A percentile compares a stretch with the other conserved stretches of the same genome.
Evolutionary conservation across 208 protist genomes (phyloP).

Genomic region (Acanthamoeba sp.): DNA sequence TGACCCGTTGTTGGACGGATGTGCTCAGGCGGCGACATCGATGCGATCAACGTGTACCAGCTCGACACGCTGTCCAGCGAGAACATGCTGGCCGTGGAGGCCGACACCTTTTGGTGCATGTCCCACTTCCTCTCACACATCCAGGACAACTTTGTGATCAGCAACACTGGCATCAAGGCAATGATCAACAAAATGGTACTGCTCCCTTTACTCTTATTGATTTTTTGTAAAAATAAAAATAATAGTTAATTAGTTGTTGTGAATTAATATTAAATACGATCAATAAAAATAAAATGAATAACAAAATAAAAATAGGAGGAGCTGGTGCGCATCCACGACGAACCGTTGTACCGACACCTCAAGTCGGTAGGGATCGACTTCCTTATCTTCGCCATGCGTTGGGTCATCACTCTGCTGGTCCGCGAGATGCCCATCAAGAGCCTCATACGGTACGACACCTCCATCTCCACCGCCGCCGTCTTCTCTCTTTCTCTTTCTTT

Average conservation of each 20-base stretch:
- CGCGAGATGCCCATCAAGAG: slow-evolving; percentile 3
- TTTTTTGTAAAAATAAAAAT: too few species aligned
- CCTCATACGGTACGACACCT: neutral
- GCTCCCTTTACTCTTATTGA: neutral
- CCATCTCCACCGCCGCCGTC: too few species aligned
- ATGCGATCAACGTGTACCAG: slow-evolving; percentile 1
- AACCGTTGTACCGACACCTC: neutral
- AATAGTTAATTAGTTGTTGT: too few species aligned
- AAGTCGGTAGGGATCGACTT: neutral
- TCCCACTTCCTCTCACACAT: neutral
- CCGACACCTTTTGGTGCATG: slow-evolving; percentile 8
- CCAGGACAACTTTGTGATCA: slow-evolving; percentile 6
- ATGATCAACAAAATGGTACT: neutral
- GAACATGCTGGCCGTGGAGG: neutral
- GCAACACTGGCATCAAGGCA: neutral
- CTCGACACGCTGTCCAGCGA: slow-evolving; percentile 11
- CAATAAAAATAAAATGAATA: too few species aligned
- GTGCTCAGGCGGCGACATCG: neutral
- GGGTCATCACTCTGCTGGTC: neutral
- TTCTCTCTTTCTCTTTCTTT: too few species aligned
- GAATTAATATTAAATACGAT: too few species aligned
- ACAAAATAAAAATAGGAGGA: neutral
- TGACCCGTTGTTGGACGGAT: too few species aligned
- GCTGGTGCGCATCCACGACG: neutral
- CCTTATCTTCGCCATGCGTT: neutral